Base-by-base conservation (phyloP, 2,329 filamentous ascomycete genomes). In the Neonectria faginata region DNA sequence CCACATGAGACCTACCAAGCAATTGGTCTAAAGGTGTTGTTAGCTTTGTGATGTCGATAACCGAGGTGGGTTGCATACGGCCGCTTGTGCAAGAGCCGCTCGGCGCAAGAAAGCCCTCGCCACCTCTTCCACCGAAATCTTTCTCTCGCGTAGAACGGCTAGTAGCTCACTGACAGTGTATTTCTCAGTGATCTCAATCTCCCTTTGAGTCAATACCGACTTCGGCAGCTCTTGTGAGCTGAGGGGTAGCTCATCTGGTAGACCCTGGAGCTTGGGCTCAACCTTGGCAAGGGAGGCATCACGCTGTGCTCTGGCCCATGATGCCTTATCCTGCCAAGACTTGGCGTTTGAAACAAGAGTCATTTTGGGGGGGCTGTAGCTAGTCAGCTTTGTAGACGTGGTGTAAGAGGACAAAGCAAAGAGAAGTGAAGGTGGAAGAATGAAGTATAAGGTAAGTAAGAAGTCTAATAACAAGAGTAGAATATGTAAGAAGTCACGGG, bases 1-100 rank as follows among this genome's bases (percentile, higher is more conserved):
- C 76, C 77, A 79, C 58, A 79, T 68, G 4, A 79, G 69, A 27
- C 76, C 75, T 2, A 74, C 75, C 12, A 79, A 55, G 48, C 77
- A 79, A 41, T 79, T 79, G 0, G 75, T 78, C 77, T 75, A 42
- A 42, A 20, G 44, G 3, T 2, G 12, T n/a, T 39, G 50, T 68
- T 20, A 68, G 63, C 22, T 29, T 27, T n/a, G 2, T 25, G 11
- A 3, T 20, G 11, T 18, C 5, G 4, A 5, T 5, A 6, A 3
- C 9, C 25, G 2, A 12, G 27, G 25, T 10, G 1, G 1, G 4
- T 27, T 4, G 42, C 68, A 56, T 60, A 73, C 73, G n/a, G 73
- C 73, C 52, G 52, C 70, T 10, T 75, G 73, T 1, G 73, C 73
- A 3, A 75, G 33, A 1, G 73, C 73, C 10, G 73, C 73, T 60